Conservation (phyloP, 805 yeast genomes). For the Kodamaea restingae region DNA sequence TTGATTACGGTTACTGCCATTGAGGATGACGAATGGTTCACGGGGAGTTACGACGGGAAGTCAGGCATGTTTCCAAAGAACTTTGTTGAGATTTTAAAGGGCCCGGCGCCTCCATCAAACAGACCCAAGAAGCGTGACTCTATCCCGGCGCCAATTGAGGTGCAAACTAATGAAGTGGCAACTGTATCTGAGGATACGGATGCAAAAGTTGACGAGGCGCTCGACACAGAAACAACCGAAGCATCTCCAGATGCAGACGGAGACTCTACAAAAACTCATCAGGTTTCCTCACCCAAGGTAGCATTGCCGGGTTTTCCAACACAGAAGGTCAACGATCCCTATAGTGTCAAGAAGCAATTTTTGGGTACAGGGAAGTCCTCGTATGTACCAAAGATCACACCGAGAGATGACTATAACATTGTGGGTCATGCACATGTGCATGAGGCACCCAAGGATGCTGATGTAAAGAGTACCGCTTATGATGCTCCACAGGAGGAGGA, state of each 20-base stretch:
- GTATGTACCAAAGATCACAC: slow-evolving; percentile 49
- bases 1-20: slow-evolving; percentile 67
- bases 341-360: slow-evolving; percentile 50
- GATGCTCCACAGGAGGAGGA: slow-evolving; percentile 25
- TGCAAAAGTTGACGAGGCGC: no score
- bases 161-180: no score
- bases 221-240: no score
- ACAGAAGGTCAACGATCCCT: slow-evolving; percentile 41
- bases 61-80: slow-evolving; percentile 85
- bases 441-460: slow-evolving; percentile 18
- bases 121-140: slow-evolving; percentile 6
- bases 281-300: no score
- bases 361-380: slow-evolving; percentile 56
- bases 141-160: not conserved
- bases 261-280: no score
- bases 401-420: slow-evolving; percentile 36
- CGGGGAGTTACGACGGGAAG: slow-evolving; percentile 61
- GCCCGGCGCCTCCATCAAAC: slow-evolving; percentile 5
- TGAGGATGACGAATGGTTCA: slow-evolving; percentile 91
- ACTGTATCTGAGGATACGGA: no score
- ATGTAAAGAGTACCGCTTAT: slow-evolving; percentile 18
- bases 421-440: slow-evolving; percentile 28
- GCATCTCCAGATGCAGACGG: no score
- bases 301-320: slow-evolving; percentile 22
- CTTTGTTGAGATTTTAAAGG: slow-evolving; percentile 54